Evolutionary conservation across 345 rosid species (phyloP), one percentile per base, ranked within the genome.

Genomic region (Streptanthus diversifolius): DNA sequence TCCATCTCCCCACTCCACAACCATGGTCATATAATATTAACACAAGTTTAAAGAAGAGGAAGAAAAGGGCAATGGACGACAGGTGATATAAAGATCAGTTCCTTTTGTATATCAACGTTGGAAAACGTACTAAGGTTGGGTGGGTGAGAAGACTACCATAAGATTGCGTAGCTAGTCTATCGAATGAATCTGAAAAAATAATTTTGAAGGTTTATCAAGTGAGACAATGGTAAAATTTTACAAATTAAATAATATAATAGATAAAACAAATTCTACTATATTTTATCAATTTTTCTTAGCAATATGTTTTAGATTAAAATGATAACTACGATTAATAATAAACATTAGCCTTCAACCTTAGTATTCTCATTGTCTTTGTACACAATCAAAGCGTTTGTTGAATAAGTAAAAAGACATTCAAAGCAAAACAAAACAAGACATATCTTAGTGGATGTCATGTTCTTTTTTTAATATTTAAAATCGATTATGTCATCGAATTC

Each of bases 401-500:
- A 52, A 37, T 35, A 52, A 21, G 15, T 8, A 29, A 55, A 15
- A 33, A 48, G 2, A 21, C 18, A 58, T 14, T 39, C 5, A 44
- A 40, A 14, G 18, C 21, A 29, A 29, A 54, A 3, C 13, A n/a
- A 59, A 57, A 17, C 19, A 53, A 48, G 1, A 48, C 55, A 72
- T 40, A 29, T 43, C 57, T 22, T 12, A 54, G 77, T 66, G 72
- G 72, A 57, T 66, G 77, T 56, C 72, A 66, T 73, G 77, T 73
- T 73, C 25, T 13, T 37, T 32, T 44, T 30, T n/a, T 29, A 44
- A 60, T 45, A 4, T 13, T 47, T n/a, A 35, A 62, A 52, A 39
- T 39, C 68, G 52, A 40, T 39, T 18, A n/a, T 22, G 37, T 43
- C 56, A n/a, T 18, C 27, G 8, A 30, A 43, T 17, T 32, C 40